Base-by-base conservation (phyloP, 2,329 filamentous ascomycete genomes). In the Penicillium crustosum region DNA sequence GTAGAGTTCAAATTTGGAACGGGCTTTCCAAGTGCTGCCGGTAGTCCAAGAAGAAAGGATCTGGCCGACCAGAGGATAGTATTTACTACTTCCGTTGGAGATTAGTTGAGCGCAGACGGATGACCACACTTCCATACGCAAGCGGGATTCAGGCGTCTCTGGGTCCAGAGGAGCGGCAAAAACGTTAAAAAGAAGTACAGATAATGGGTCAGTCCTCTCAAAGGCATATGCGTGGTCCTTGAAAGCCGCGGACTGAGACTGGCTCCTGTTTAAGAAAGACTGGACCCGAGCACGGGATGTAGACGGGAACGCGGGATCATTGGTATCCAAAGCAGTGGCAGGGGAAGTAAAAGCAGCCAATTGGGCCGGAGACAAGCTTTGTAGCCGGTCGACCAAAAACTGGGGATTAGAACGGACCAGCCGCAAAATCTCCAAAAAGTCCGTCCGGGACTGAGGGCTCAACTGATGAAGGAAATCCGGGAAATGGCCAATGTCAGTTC, bases 21-120 rank as follows among this genome's bases (percentile, higher is more conserved):
- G 92, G 57, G 91, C 91, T 41, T 91, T 89, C 93, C 93, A 97
- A 74, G 93, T 88, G 61, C 90, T 87, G 83, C 93, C 90, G 55
- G 86, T 83, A 51, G 90, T 87, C 90, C 92, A 97, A 56, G 91
- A 87, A 73, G 94, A 93, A 50, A 99, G 82, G 35, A 97, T 86
- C 48, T 90, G 88, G 62, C 90, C 88, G 57, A 97, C 82, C 56
- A 97, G 89, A 56, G 89, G 87, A 70, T 94, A 90, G 63, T 88
- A 87, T 54, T 86, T 89, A 33, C 85, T 86, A 70, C 89, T 92
- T 68, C 86, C 87, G 61, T 91, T 86, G 47, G 86, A 85, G 55
- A 97, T 90, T 63, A 97, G 81, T 66, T 87, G 88, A 38, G 93
- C 91, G 74, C 93, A 92, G 35, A 90, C 87, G 13, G 89, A 90